These are phyloP conservation scores for Populus pruinosa DNA, from an alignment of 345 rosid genomes.

Conservation along the genomic window DNA sequence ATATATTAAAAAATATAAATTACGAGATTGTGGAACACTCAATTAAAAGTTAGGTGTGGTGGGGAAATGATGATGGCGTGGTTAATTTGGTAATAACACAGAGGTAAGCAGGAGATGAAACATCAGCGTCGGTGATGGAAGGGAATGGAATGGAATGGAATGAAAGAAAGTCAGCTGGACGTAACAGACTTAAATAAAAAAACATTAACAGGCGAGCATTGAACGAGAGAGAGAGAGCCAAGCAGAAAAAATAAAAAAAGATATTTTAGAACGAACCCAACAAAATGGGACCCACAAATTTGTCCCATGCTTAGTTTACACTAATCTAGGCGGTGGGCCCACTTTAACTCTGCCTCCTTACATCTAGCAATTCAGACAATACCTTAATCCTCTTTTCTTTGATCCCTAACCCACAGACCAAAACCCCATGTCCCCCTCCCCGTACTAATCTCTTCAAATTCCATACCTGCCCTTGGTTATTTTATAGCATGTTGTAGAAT, in stretches of 20 bases:
- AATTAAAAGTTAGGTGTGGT: neutral
- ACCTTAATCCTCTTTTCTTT: slow-evolving; percentile 21
- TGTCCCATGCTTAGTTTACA: slow-evolving; percentile 32
- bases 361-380: slow-evolving; percentile 22
- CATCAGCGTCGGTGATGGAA: neutral
- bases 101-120: neutral
- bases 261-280: neutral
- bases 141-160: neutral
- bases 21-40: no score
- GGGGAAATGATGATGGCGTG: neutral
- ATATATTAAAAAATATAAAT: no score
- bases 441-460: neutral
- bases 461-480: neutral
- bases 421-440: neutral
- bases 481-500: no score
- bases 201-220: neutral
- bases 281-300: slow-evolving; percentile 14
- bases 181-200: no score
- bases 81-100: neutral
- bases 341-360: slow-evolving; percentile 27
- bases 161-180: neutral
- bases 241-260: neutral
- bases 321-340: slow-evolving; percentile 22
- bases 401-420: slow-evolving; percentile 45
- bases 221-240: no score